Evolutionary conservation across 306 rosid species (phyloP).

Genomic region (Boehmeria nivea): DNA sequence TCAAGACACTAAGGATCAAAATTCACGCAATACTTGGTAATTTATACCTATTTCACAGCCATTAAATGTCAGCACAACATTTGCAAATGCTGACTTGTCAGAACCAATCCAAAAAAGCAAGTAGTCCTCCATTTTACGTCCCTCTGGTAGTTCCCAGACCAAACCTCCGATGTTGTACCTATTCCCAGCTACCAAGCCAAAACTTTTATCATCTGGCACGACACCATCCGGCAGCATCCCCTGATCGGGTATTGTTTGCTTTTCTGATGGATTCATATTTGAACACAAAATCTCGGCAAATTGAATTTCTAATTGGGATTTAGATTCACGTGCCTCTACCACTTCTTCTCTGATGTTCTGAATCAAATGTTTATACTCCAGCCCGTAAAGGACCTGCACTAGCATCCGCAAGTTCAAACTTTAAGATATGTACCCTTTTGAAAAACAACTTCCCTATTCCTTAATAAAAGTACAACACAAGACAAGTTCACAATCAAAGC

Average conservation of each 20-base stretch:
- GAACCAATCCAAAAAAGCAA: constrained; percentile 77
- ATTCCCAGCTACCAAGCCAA: constrained; percentile 20
- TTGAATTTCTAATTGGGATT: constrained; percentile 32
- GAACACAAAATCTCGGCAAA: constrained; percentile 63
- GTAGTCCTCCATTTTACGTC: constrained; percentile 63
- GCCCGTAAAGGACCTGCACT: constrained; percentile 76
- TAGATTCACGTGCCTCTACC: constrained; percentile 27
- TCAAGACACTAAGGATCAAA: not conserved
- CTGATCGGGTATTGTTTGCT: constrained; percentile 28
- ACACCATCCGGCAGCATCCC: constrained; percentile 26
- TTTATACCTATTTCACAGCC: constrained; percentile 86
- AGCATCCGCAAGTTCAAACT: not conserved
- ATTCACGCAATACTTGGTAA: not conserved
- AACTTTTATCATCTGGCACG: not conserved
- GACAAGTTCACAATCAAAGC: not conserved
- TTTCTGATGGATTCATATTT: constrained; percentile 48
- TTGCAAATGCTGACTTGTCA: constrained; percentile 77
- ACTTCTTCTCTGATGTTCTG: constrained; percentile 40
- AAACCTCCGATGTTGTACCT: constrained; percentile 62
- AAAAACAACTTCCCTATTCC: not conserved
- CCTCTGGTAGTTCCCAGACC: constrained; percentile 61
- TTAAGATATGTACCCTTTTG: not conserved
- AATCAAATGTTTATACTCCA: constrained; percentile 63
- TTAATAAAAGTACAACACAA: not conserved
- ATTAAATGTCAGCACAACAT: constrained; percentile 73